phyloP scores from a whole-genome alignment of 768 basidiomycete species.

The Chalciporus pseudorubinellus region DNA sequence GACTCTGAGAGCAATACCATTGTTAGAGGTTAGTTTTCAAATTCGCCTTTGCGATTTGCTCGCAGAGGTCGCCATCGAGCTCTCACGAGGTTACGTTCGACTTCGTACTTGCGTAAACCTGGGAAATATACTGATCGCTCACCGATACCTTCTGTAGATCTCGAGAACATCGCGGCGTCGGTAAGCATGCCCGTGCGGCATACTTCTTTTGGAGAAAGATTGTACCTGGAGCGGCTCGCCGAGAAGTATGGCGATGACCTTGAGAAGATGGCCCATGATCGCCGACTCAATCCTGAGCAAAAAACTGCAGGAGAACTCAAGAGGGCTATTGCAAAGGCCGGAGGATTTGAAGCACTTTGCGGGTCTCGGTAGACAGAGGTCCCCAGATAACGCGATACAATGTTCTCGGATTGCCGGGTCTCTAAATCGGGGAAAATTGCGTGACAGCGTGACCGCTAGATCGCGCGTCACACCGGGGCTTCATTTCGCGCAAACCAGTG shows the following conservation, averaged over 20 bases:
- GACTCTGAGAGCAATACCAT: background rate
- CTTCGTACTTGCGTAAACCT: background rate
- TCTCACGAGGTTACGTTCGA: background rate
- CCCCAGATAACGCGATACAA: constrained; percentile 9
- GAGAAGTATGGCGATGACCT: constrained; percentile 69
- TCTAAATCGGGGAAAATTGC: constrained; percentile 18
- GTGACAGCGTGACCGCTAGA: constrained; percentile 28
- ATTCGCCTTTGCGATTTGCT: background rate
- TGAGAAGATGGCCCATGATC: constrained; percentile 75
- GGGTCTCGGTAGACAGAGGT: background rate
- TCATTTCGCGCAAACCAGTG: constrained; percentile 30
- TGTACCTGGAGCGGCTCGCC: constrained; percentile 65
- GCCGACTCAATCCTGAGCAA: constrained; percentile 78
- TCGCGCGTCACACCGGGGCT: constrained; percentile 26
- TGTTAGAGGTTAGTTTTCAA: constrained; percentile 35
- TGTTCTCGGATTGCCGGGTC: constrained; percentile 10
- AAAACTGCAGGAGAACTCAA: constrained; percentile 77
- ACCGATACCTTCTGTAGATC: constrained; percentile 40
- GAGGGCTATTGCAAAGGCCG: constrained; percentile 58
- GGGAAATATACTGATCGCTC: constrained; percentile 6
- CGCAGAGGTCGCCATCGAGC: constrained; percentile 1
- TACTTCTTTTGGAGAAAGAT: constrained; percentile 65
- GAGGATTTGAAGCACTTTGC: constrained; percentile 37
- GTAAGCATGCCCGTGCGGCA: constrained; percentile 52
- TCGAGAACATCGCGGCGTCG: constrained; percentile 60